A percentile compares a stretch with the other conserved stretches of the same genome.
phyloP scores from a whole-genome alignment of 495 filamentous ascomycete genomes.

The Ascobolus immersus region DNA sequence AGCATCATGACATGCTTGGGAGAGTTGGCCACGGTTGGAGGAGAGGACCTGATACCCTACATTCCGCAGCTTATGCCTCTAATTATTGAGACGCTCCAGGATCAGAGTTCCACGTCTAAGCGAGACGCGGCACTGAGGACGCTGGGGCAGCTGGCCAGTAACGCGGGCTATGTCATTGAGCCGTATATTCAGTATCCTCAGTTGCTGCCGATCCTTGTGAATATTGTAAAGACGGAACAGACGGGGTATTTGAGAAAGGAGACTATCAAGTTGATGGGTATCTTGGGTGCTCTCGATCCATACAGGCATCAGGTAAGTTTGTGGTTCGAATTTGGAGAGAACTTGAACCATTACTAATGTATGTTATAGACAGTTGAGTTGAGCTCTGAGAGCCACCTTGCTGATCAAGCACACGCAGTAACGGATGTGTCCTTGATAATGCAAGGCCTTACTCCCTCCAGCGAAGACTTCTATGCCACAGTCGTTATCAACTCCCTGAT shows the following conservation, averaged over 20 bases:
- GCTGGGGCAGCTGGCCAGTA: conserved; percentile 74
- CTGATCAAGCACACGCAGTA: conserved; percentile 30
- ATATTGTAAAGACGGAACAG: conserved; percentile 79
- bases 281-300: conserved; percentile 83
- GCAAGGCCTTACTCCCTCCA: conserved; percentile 85
- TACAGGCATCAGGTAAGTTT: conserved; percentile 61
- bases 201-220: conserved; percentile 70
- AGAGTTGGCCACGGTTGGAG: conserved; percentile 76
- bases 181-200: conserved; percentile 87
- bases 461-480: conserved; percentile 93
- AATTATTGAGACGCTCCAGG: conserved; percentile 75
- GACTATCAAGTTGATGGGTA: conserved; percentile 86
- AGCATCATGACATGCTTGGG: conserved; percentile 84
- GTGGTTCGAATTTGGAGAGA: conserved; percentile 22
- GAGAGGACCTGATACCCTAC: conserved; percentile 67
- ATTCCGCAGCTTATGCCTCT: conserved; percentile 79
- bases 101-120: conserved; percentile 66
- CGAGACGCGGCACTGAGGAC: conserved; percentile 76
- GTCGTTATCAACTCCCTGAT: conserved; percentile 90
- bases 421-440: conserved; percentile 96
- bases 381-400: conserved; percentile 11
- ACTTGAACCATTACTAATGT: background rate
- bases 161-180: conserved; percentile 90
- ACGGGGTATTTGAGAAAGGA: conserved; percentile 58
- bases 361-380: conserved; percentile 13